These are phyloP conservation scores for Teunomyces stri DNA, from an alignment of 805 yeast genomes.

Conservation along the genomic window DNA sequence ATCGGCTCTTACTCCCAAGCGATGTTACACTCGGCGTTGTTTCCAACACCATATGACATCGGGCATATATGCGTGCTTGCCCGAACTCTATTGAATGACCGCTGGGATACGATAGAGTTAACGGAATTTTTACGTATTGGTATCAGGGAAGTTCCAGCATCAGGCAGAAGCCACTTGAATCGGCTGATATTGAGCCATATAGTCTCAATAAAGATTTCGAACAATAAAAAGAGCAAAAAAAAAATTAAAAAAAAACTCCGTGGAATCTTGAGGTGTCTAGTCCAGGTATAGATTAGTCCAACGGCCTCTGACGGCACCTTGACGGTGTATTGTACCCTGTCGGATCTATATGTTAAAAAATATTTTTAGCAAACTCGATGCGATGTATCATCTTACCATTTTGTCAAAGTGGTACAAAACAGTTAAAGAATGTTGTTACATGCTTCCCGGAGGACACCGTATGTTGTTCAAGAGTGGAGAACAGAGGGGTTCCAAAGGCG, in stretches of 20 bases:
- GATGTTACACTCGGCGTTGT: conserved; percentile 4
- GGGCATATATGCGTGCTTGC: not conserved
- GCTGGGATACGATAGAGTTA: not conserved
- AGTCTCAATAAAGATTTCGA: not conserved
- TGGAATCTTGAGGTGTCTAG: not conserved
- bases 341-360: conserved; percentile 1
- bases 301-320: conserved; percentile 1
- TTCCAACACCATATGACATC: conserved; percentile 1
- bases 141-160: not conserved
- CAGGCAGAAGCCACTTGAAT: not conserved
- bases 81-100: not conserved
- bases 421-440: not conserved
- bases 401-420: not conserved
- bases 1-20: conserved; percentile 2
- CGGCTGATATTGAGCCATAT: not conserved
- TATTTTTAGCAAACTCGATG: conserved; percentile 1
- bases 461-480: not conserved
- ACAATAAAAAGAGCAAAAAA: not conserved
- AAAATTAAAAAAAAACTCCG: not conserved
- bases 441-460: not conserved
- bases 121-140: not conserved
- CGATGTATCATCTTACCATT: not conserved
- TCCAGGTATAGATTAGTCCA: not conserved
- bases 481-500: not conserved
- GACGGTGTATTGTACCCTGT: not conserved